phyloP scores from a whole-genome alignment of 2,329 filamentous ascomycete species.

The Aotearoamyces nothofagi region DNA sequence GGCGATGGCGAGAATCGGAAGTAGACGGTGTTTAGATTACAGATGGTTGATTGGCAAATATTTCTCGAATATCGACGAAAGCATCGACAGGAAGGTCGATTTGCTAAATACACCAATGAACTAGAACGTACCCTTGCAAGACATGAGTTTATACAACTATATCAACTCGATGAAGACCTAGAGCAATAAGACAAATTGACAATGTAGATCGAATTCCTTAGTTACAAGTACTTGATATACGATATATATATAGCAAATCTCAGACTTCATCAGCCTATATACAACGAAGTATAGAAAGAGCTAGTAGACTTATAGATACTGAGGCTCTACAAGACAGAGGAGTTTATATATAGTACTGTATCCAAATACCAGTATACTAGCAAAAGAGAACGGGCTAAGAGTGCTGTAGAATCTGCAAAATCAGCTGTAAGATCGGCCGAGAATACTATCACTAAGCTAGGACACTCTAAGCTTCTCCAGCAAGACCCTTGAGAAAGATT shows the following conservation, averaged over 20 bases:
- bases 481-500: slow-evolving; percentile 3
- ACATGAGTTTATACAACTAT: slow-evolving; percentile 17
- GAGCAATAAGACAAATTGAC: slow-evolving; percentile 19
- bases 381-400: slow-evolving; percentile 6
- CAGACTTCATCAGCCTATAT: background rate
- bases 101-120: slow-evolving; percentile 14
- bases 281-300: slow-evolving; percentile 1
- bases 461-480: background rate
- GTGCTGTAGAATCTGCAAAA: slow-evolving; percentile 3
- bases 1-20: slow-evolving; percentile 4
- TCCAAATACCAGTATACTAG: slow-evolving; percentile 2
- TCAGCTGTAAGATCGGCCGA: background rate
- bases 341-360: slow-evolving; percentile 7
- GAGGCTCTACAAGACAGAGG: slow-evolving; percentile 13
- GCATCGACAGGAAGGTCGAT: slow-evolving; percentile 13
- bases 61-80: slow-evolving; percentile 20
- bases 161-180: slow-evolving; percentile 18
- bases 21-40: slow-evolving; percentile 16
- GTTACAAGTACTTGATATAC: slow-evolving; percentile 12
- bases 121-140: slow-evolving; percentile 15
- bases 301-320: slow-evolving; percentile 8
- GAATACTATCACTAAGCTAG: slow-evolving; percentile 3
- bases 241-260: slow-evolving; percentile 3
- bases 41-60: slow-evolving; percentile 15
- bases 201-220: slow-evolving; percentile 26